Percentiles rank a stretch among this genome's conserved stretches.
Evolutionary conservation across 768 basidiomycete genomes (phyloP).

Genomic region (Lactarius sp.): DNA sequence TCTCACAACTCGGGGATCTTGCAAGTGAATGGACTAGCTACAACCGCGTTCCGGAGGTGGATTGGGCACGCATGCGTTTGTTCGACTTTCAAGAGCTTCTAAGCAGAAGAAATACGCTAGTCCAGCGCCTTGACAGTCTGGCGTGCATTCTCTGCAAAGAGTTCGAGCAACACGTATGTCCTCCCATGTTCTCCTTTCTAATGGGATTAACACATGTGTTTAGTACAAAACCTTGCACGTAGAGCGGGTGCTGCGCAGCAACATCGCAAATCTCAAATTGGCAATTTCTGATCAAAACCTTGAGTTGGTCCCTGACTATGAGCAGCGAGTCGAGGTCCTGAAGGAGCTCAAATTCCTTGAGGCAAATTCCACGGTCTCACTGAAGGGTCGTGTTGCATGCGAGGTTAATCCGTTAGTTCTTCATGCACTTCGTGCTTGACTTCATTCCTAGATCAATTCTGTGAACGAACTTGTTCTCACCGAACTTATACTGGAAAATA

Average conservation of each 20-base stretch:
- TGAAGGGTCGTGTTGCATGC: conserved; percentile 97
- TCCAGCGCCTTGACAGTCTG: conserved; percentile 39
- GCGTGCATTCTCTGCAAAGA: conserved; percentile 57
- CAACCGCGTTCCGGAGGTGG: conserved; percentile 61
- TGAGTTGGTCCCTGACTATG: conserved; percentile 94
- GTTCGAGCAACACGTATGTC: conserved; percentile 72
- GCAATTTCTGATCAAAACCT: conserved; percentile 95
- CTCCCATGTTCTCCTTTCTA: not conserved
- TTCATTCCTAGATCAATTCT: conserved; percentile 80
- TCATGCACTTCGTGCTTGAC: not conserved
- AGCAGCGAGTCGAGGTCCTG: conserved; percentile 86
- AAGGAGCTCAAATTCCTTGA: conserved; percentile 92
- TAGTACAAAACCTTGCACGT: conserved; percentile 78
- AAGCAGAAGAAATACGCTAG: conserved; percentile 49
- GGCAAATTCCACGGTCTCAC: conserved; percentile 88
- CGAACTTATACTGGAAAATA: conserved; percentile 95
- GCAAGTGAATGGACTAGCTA: conserved; percentile 53
- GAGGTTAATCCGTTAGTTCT: conserved; percentile 51
- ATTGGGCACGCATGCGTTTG: conserved; percentile 78
- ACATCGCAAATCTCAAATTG: conserved; percentile 72
- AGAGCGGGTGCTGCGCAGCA: conserved; percentile 65
- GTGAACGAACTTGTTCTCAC: conserved; percentile 96
- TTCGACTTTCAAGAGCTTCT: conserved; percentile 89
- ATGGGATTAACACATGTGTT: conserved; percentile 17
- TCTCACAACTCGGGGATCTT: conserved; percentile 45